Percentiles rank a stretch among this genome's conserved stretches.
Conservation (phyloP, 2,329 filamentous ascomycete species). For the Zymoseptoria tritici region DNA sequence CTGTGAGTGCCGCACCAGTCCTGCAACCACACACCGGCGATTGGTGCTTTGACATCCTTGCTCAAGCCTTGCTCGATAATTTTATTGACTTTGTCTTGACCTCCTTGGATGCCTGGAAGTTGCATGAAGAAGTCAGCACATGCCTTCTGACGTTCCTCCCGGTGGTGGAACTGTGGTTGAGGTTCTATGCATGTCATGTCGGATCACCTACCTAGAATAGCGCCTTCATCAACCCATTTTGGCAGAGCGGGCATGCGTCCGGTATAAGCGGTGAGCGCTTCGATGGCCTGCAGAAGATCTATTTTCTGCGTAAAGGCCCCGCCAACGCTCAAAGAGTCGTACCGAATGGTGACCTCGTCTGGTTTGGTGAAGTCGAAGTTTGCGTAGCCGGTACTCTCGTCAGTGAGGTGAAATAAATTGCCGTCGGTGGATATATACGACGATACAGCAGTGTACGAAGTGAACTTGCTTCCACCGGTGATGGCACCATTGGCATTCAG, state of each 20-base stretch:
- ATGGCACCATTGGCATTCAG: constrained; percentile 21
- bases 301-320: constrained; percentile 18
- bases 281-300: constrained; percentile 27
- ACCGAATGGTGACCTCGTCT: constrained; percentile 18
- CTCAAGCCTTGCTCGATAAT: constrained; percentile 29
- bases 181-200: not conserved
- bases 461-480: constrained; percentile 28
- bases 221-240: constrained; percentile 26
- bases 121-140: not conserved
- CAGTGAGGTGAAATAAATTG: constrained; percentile 26
- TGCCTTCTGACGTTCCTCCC: not conserved
- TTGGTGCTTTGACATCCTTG: constrained; percentile 23
- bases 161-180: not conserved
- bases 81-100: constrained; percentile 29
- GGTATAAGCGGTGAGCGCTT: constrained; percentile 30
- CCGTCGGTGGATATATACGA: constrained; percentile 29
- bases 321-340: constrained; percentile 19
- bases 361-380: constrained; percentile 27
- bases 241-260: constrained; percentile 31
- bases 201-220: constrained; percentile 22
- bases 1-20: constrained; percentile 33
- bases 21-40: constrained; percentile 33
- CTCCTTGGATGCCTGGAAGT: constrained; percentile 28
- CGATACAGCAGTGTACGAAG: constrained; percentile 30
- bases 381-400: constrained; percentile 28